phyloP scores from a whole-genome alignment of 2,329 filamentous ascomycete species.

The Elsinoe arachidis region DNA sequence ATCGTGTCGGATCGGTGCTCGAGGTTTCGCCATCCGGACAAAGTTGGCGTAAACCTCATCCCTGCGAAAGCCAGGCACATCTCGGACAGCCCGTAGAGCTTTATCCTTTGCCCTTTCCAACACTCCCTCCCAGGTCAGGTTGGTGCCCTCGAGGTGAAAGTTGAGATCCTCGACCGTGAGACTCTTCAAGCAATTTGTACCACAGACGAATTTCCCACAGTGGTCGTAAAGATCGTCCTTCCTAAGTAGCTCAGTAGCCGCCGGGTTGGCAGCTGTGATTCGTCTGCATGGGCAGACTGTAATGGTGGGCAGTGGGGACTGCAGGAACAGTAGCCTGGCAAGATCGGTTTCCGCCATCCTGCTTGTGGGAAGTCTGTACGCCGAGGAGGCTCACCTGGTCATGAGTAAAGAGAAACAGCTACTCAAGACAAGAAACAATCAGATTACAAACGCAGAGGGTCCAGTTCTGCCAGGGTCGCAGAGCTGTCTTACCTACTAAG shows the following conservation, averaged over 20 bases:
- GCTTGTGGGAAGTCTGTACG: not conserved
- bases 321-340: slow-evolving; percentile 3
- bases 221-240: not conserved
- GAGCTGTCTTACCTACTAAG: not conserved
- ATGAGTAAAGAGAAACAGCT: not conserved
- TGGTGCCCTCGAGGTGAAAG: slow-evolving; percentile 2
- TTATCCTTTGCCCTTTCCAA: slow-evolving; percentile 2
- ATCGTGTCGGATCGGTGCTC: slow-evolving; percentile 2
- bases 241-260: slow-evolving; percentile 3
- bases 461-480: not conserved
- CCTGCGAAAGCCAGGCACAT: slow-evolving; percentile 5
- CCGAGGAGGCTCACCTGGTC: not conserved
- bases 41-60: slow-evolving; percentile 11
- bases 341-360: slow-evolving; percentile 4
- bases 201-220: slow-evolving; percentile 7
- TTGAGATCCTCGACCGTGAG: slow-evolving; percentile 6
- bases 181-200: slow-evolving; percentile 9
- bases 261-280: slow-evolving; percentile 9
- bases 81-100: not conserved
- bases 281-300: slow-evolving; percentile 8
- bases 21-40: slow-evolving; percentile 1
- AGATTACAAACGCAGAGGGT: slow-evolving; percentile 1
- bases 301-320: slow-evolving; percentile 9
- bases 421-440: not conserved
- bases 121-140: slow-evolving; percentile 8